Percentiles rank a stretch among this genome's conserved stretches.
phyloP scores from a whole-genome alignment of 768 basidiomycete species.

The Xerocomellus intermedius region DNA sequence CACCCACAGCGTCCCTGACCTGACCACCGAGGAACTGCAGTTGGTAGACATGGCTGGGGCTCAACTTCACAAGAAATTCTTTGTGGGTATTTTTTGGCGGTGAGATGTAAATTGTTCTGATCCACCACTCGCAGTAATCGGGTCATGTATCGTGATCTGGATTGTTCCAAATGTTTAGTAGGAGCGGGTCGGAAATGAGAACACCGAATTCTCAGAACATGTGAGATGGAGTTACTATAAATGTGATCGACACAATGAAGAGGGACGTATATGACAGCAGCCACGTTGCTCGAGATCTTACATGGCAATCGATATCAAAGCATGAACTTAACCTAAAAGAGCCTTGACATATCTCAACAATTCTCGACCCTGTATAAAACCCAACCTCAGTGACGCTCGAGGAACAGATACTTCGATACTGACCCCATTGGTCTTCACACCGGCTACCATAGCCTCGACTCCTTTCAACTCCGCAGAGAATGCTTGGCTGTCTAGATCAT shows the following conservation, averaged over 20 bases:
- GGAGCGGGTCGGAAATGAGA: not conserved
- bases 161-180: not conserved
- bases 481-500: constrained; percentile 33
- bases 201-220: not conserved
- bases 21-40: constrained; percentile 1
- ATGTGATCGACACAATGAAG: not conserved
- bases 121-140: not conserved
- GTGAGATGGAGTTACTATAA: not conserved
- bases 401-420: constrained; percentile 28
- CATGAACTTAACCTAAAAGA: constrained; percentile 50
- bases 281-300: not conserved
- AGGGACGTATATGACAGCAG: not conserved
- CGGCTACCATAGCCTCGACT: constrained; percentile 74
- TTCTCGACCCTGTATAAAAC: constrained; percentile 55
- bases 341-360: constrained; percentile 70
- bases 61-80: constrained; percentile 1
- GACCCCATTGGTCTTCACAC: constrained; percentile 75
- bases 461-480: constrained; percentile 37
- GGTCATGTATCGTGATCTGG: not conserved
- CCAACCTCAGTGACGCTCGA: constrained; percentile 7
- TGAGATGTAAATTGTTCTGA: not conserved
- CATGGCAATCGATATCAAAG: not conserved
- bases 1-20: not conserved
- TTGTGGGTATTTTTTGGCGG: not conserved
- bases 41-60: not conserved